Conservation (phyloP, 169 alveolate genomes). For the Plasmodium gallinaceum region DNA sequence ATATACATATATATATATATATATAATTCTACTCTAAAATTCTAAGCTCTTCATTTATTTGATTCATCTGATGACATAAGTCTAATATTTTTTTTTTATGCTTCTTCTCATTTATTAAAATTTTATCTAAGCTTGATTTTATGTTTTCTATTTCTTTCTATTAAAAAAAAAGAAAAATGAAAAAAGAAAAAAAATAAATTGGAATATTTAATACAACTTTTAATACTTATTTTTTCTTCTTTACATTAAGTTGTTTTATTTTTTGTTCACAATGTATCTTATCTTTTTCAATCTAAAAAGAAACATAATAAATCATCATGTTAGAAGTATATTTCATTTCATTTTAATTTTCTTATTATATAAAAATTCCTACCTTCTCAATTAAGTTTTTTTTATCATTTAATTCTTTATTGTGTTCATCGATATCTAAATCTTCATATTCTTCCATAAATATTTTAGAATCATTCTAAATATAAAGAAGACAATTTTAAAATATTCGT, state of each 20-base stretch:
- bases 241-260: slow-evolving; percentile 60
- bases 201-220: neutral
- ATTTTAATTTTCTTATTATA: neutral
- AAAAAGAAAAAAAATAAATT: neutral
- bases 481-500: neutral
- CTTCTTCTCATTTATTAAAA: slow-evolving; percentile 63
- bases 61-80: slow-evolving; percentile 74
- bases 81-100: slow-evolving; percentile 68
- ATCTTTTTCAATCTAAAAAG: slow-evolving; percentile 60
- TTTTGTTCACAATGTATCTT: slow-evolving; percentile 60
- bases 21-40: slow-evolving; percentile 60
- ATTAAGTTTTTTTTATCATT: slow-evolving; percentile 23
- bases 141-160: slow-evolving; percentile 68
- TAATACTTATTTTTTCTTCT: neutral
- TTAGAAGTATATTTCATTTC: neutral
- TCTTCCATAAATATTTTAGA: slow-evolving; percentile 71
- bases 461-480: slow-evolving; percentile 20
- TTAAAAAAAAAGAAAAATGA: too few relatives aligned
- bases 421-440: slow-evolving; percentile 69
- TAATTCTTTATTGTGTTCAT: slow-evolving; percentile 52
- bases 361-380: slow-evolving; percentile 26
- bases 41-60: slow-evolving; percentile 66
- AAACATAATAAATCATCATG: neutral
- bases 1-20: neutral
- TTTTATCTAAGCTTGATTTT: slow-evolving; percentile 60